Base-by-base conservation (phyloP, 768 basidiomycete species). In the Agaricus sinodeliciosus region DNA sequence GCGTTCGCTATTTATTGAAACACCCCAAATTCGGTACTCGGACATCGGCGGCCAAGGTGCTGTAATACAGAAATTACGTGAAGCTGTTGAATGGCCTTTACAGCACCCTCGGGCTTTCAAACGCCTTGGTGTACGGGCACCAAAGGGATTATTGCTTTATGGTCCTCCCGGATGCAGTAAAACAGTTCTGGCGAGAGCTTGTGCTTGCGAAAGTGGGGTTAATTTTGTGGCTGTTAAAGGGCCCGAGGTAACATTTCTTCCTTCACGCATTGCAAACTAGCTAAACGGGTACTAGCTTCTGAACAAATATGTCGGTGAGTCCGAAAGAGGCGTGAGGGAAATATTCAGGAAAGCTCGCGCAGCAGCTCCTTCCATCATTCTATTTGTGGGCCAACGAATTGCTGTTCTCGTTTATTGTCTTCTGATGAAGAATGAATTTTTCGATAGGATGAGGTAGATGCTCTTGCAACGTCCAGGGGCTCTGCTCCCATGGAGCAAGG, bases 81-180 rank as follows among this genome's bases (percentile, higher is more conserved):
- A 99, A 68, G 84, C 85, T 28, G 86, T 99, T 18, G 96, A 98
- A 64, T 98, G 95, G 96, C 96, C 95, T 0, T 67, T 98, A 25
- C 71, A 83, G 31, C 89, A 96, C 68, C 85, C 87, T 0, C 87
- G 90, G 44, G 82, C 88, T 12, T 97, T 99, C 65, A 78, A 78
- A 60, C 77, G 94, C 19, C 73, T 99, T 0, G 95, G 95, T 0
- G 90, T 94, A 9, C 77, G 77, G 43, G 87, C 95, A 3, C 93
- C 95, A 0, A 85, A 89, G 60, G 95, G 95, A 0, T 81, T 98
- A 5, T 69, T 99, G 42, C 72, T 98, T 13, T 99, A 94, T 67
- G 94, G 94, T 3, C 94, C 94, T 3, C 95, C 94, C 3, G 94
- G 94, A n/a, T 96, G 94, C 62, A 93, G 91, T 60, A 98, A 98